Base-by-base conservation (phyloP, 805 yeast genomes). In the Middelhovenomyces tepae region DNA sequence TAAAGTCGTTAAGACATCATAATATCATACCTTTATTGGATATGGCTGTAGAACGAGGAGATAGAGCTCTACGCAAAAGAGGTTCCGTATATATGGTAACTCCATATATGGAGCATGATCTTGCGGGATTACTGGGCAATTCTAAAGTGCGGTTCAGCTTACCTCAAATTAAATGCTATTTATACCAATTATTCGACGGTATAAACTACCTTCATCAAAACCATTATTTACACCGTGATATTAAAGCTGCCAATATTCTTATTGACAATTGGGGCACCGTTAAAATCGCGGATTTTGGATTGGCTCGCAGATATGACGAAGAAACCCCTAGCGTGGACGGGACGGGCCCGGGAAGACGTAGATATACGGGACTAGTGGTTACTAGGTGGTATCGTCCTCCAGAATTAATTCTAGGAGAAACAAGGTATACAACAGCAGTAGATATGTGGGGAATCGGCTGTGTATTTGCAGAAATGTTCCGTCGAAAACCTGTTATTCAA, bases 381-480 rank as follows among this genome's bases (percentile, higher is more conserved):
- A 91, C 98, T 0, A 61, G 98, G 43, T 91, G 98, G 98, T 91
- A 93, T 57, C 66, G 98, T 38, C 94, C 98, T 1, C 98, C 97
- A 0, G 98, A 89, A 54, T 65, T 91, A 13, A 67, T 91, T 10
- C 59, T 91, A 34, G 95, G 95, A 3, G 94, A 86, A 44, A 67
- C 80, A 45, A 64, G 70, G 38, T 89, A 89, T 54, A 86, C 96
- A 2, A 82, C 96, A 0, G 94, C 97, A 0, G 89, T 89, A 8
- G 99, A 91, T 57, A 71, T 91, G 60, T 91, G 99, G 99, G 96
- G 97, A 0, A 71, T 84, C 14, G 97, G 97, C 1, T 91, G 98
- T 59, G 89, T 91, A 0, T 78, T 91, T 51, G 98, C 85, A 0
- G 99, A 91, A 57, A 67, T 87, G 50, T 89, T 81, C 58, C 75